Base-by-base conservation (phyloP, 2,329 filamentous ascomycete species). In the Cordyceps militaris region DNA sequence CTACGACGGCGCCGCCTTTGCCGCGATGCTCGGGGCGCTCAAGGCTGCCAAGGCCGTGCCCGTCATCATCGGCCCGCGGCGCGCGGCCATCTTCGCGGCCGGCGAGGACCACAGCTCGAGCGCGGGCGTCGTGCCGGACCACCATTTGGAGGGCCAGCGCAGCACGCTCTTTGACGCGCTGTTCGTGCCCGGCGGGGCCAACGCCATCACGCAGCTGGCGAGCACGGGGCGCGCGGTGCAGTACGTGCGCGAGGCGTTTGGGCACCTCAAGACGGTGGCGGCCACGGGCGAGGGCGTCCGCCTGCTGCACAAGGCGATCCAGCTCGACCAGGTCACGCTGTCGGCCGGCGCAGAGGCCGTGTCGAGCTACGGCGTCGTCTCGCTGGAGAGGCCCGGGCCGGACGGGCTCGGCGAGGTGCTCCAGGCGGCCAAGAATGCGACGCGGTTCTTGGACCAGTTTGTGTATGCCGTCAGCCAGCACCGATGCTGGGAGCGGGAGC, bases 131-230 rank as follows among this genome's bases (percentile, higher is more conserved):
- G 72, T 81, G 24, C 85, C 90, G 0, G 86, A 91, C 63, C 88
- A 94, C 67, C 87, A 92, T 67, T 82, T 93, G 51, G 87, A 92
- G 63, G 89, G 88, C 0, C 85, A 88, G 80, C 82, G 89, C 16
- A 89, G 85, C 28, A 90, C 87, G 36, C 84, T 94, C 78, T 93
- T 93, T 62, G 90, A 94, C 67, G 85, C 88, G 0, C 67, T 92
- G 28, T 91, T 91, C 66, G 74, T 95, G 3, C 89, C 89, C 1
- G 88, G 88, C 1, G 89, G 90, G 1, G 75, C 79, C 0, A 76
- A 85, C 58, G 82, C 79, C 0, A 76, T 85, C 58, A 82, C 80
- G 54, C 83, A 82, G 0, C 79, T 94, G 0, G 73, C 79, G 57
- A 83, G 85, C 74, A 89, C 80, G 60, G 89, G 89, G 0, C 85